phyloP scores from a whole-genome alignment of 2,329 filamentous ascomycete species.

The Ophiostoma sp. region DNA sequence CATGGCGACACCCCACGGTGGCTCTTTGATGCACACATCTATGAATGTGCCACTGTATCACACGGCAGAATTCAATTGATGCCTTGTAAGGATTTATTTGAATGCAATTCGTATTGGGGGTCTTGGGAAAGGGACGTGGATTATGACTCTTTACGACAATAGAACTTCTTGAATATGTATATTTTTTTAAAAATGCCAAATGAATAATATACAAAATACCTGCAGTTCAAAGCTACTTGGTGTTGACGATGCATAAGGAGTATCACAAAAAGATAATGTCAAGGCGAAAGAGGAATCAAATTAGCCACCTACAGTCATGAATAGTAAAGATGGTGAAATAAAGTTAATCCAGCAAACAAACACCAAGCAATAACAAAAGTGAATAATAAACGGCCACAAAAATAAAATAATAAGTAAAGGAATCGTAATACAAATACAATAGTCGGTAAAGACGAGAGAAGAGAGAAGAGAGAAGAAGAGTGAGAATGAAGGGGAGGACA shows the following conservation, averaged over 20 bases:
- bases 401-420: not conserved
- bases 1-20: not conserved
- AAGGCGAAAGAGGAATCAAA: not conserved
- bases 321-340: not conserved
- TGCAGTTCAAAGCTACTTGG: not conserved
- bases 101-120: not conserved
- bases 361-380: not conserved
- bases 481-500: not conserved
- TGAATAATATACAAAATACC: too few species aligned
- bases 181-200: not conserved
- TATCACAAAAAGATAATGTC: not conserved
- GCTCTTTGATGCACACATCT: not conserved
- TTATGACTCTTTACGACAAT: not conserved
- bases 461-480: not conserved
- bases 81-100: not conserved
- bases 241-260: not conserved
- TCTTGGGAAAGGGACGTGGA: not conserved
- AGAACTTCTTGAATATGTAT: not conserved
- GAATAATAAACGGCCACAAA: not conserved
- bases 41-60: constrained; percentile 18
- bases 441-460: constrained; percentile 12
- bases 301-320: not conserved
- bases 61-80: constrained; percentile 15
- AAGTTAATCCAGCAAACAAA: not conserved
- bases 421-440: constrained; percentile 24